Base-by-base conservation (phyloP, 148 eudicot genomes). In the Rhododendron griersonianum region DNA sequence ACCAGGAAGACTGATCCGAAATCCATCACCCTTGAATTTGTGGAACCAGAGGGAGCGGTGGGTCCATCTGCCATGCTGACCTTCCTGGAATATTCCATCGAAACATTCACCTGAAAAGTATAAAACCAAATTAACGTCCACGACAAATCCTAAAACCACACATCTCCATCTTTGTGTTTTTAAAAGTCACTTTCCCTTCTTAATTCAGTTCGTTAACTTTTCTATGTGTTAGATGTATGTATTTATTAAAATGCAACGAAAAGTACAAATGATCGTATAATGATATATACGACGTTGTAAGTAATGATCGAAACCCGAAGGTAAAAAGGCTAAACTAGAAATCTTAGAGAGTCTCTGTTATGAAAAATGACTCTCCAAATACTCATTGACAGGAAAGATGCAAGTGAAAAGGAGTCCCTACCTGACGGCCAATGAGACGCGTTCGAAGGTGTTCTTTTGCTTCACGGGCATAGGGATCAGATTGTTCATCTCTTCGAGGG, bases 1-100 rank as follows among this genome's bases (percentile, higher is more conserved):
- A 86, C 84, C 73, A 95, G 88, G 89, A 98, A 95, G 84, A 94
- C 96, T 37, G 99, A 90, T 69, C 98, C 99, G 81, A 94, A 98
- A 90, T 95, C 94, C 95, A 95, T 93, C 47, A 94, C 94, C 86
- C 91, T 93, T 81, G 92, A 79, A 81, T 95, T 94, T 55, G 91
- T 77, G 11, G 93, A 63, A 47, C 50, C 50, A 47, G 50, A 47
- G 50, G 50, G 50, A 47, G 50, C 11, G 50, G 50, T 47, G 83
- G 89, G 25, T 86, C 91, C 94, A 73, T 91, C 98, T 50, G 86
- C 90, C 87, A 88, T 23, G 78, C 87, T 45, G 30, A 97, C 88
- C 90, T 93, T 95, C 86, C 96, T 93, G 28, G 96, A 92, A 91
- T 98, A 98, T 88, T 98, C 99, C 98, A 98, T 94, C 28, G 95